Evolutionary conservation across 192 early-diverging fungal genomes (phyloP).

Genomic region (Entrophospora sp.): DNA sequence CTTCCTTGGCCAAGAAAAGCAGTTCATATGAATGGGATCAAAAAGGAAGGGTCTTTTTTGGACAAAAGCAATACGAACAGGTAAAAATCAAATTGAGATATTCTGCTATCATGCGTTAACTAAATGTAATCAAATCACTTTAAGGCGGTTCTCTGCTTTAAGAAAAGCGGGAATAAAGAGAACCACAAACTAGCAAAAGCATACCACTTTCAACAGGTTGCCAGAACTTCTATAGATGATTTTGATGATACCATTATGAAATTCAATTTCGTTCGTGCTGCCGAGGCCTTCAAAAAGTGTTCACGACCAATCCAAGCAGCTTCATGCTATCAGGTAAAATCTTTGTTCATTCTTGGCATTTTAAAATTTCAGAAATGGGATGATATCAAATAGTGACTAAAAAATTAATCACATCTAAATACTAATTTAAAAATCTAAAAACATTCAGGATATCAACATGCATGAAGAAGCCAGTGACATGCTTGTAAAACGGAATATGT

Average conservation of each 20-base stretch:
- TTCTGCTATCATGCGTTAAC: neutral
- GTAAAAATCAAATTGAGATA: neutral
- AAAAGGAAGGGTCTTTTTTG: conserved; percentile 5
- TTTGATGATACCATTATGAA: neutral
- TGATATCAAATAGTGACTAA: too few relatives aligned
- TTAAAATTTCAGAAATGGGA: neutral
- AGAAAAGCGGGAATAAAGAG: neutral
- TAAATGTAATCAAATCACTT: neutral
- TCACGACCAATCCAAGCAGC: neutral
- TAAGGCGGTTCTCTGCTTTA: conserved; percentile 17
- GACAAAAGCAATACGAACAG: conserved; percentile 2
- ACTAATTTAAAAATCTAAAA: neutral
- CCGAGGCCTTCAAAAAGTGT: neutral
- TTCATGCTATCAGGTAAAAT: conserved; percentile 8
- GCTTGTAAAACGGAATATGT: neutral
- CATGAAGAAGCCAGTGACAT: conserved; percentile 4
- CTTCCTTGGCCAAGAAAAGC: conserved; percentile 11
- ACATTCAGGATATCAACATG: neutral
- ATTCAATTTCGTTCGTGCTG: neutral
- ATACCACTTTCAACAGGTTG: conserved; percentile 3
- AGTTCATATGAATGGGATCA: neutral
- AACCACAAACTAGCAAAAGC: neutral
- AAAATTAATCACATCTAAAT: neutral
- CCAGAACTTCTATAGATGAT: conserved; percentile 1
- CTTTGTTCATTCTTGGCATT: neutral